Conservation (phyloP, 2,329 filamentous ascomycete genomes). For the Xylaria sp. region DNA sequence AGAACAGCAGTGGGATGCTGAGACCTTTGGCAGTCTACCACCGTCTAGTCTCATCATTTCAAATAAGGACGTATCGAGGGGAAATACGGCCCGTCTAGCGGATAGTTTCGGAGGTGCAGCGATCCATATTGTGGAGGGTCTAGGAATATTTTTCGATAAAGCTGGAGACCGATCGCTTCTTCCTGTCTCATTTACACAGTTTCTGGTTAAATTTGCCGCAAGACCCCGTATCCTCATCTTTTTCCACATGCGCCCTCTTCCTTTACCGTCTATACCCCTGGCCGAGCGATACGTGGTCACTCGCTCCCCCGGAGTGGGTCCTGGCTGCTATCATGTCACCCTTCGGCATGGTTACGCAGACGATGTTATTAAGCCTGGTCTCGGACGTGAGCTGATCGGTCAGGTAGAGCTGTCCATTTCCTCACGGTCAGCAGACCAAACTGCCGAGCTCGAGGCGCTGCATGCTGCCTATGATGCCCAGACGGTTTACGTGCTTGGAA, state of each 20-base stretch:
- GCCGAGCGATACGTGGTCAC: slow-evolving; percentile 14
- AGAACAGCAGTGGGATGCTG: slow-evolving; percentile 17
- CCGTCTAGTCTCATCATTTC: slow-evolving; percentile 5
- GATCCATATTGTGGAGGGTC: slow-evolving; percentile 7
- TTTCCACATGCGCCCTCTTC: slow-evolving; percentile 22
- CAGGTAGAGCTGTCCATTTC: slow-evolving; percentile 15
- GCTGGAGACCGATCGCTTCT: slow-evolving; percentile 1
- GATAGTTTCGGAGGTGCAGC: slow-evolving; percentile 8
- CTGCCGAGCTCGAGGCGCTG: slow-evolving; percentile 5
- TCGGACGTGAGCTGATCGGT: slow-evolving; percentile 12
- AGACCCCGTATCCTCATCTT: slow-evolving; percentile 16
- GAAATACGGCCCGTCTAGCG: neutral
- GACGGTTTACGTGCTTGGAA: slow-evolving; percentile 19
- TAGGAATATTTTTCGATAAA: slow-evolving; percentile 17
- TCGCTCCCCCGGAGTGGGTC: neutral
- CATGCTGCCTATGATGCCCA: slow-evolving; percentile 1
- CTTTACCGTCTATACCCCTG: slow-evolving; percentile 1
- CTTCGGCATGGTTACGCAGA: slow-evolving; percentile 13
- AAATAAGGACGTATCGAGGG: neutral
- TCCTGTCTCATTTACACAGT: slow-evolving; percentile 14
- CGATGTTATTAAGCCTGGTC: slow-evolving; percentile 12
- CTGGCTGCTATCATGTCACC: slow-evolving; percentile 11
- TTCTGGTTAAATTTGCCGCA: slow-evolving; percentile 14
- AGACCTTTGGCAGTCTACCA: slow-evolving; percentile 1
- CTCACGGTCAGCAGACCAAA: neutral